phyloP scores from a whole-genome alignment of 768 basidiomycete genomes.

The Cubamyces lactineus region DNA sequence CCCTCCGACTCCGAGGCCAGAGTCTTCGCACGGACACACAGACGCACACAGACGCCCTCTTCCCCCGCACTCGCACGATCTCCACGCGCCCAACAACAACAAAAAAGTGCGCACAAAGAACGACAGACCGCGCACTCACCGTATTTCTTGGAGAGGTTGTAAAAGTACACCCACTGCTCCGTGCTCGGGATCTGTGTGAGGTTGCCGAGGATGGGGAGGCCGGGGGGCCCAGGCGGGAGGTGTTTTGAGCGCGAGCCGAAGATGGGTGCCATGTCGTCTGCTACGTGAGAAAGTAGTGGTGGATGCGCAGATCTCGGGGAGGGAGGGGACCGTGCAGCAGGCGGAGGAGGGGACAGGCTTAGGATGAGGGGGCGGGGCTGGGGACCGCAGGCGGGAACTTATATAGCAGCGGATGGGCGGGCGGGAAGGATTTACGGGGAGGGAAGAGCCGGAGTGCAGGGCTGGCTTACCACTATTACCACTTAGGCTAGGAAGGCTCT shows the following conservation, averaged over 20 bases:
- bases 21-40: no score
- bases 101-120: neutral
- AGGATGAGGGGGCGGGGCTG: neutral
- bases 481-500: neutral
- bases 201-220: conserved; percentile 39
- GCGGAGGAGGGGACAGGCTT: neutral
- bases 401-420: neutral
- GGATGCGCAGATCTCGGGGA: neutral
- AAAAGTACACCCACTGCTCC: conserved; percentile 23
- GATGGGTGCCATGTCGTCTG: conserved; percentile 8
- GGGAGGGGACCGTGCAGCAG: neutral
- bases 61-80: neutral
- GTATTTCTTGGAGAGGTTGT: conserved; percentile 22
- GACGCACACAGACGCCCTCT: neutral
- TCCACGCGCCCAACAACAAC: neutral
- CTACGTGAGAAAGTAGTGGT: neutral
- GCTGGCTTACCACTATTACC: neutral
- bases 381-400: neutral
- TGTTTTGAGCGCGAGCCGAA: conserved; percentile 16
- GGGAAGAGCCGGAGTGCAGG: neutral
- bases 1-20: no score
- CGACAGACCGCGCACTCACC: neutral
- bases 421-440: neutral
- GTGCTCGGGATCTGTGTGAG: conserved; percentile 34
- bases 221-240: conserved; percentile 38